These are phyloP conservation scores for Starmerella bombicola DNA, from an alignment of 805 yeast species.

Conservation along the genomic window DNA sequence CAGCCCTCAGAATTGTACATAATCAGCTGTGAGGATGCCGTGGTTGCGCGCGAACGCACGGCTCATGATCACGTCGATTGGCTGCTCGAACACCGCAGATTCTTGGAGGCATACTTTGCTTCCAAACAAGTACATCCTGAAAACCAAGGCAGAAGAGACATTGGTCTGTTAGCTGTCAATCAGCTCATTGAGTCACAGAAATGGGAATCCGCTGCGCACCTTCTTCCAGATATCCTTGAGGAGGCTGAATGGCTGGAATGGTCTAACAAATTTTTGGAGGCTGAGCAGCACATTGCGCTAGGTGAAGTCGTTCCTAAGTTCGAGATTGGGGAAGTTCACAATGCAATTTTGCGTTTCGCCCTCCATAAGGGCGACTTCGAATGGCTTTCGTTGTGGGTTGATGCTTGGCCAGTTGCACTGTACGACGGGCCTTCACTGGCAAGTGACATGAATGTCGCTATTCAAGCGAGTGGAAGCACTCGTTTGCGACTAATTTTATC, in stretches of 20 bases:
- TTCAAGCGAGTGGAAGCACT: conserved; percentile 3
- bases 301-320: conserved; percentile 46
- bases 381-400: conserved; percentile 35
- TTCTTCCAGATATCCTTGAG: conserved; percentile 5
- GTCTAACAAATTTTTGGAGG: conserved; percentile 41
- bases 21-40: conserved; percentile 70
- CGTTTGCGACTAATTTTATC: conserved; percentile 7
- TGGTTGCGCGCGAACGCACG: conserved; percentile 59
- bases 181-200: conserved; percentile 13
- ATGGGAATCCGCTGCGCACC: conserved; percentile 5
- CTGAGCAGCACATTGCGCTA: conserved; percentile 36
- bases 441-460: conserved; percentile 33
- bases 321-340: conserved; percentile 29
- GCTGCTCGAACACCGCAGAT: conserved; percentile 46
- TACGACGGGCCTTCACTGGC: conserved; percentile 40
- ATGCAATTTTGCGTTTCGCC: conserved; percentile 38
- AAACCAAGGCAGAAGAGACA: conserved; percentile 9
- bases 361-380: conserved; percentile 29
- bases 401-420: conserved; percentile 45
- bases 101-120: conserved; percentile 49
- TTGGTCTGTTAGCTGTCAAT: conserved; percentile 47
- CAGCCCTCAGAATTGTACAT: conserved; percentile 40
- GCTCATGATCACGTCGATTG: conserved; percentile 60
- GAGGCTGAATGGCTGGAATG: conserved; percentile 51
- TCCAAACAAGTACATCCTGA: conserved; percentile 3